Percentiles rank a stretch among this genome's conserved stretches.
These are phyloP conservation scores for Aquilaria sinensis DNA, from an alignment of 345 rosid species.

Conservation along the genomic window DNA sequence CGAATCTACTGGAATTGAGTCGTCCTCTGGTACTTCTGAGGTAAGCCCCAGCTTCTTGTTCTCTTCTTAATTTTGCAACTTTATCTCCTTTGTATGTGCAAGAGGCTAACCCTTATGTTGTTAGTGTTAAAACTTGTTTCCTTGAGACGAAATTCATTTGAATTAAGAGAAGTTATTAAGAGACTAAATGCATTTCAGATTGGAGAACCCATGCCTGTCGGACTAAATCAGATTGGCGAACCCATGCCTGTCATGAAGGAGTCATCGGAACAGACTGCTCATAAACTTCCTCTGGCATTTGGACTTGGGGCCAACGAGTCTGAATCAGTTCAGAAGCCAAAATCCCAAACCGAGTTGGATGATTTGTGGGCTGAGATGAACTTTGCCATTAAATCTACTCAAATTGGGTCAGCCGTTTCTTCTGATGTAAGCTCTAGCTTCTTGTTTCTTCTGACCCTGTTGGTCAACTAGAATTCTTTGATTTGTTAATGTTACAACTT, in stretches of 20 bases:
- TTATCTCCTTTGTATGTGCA: no score
- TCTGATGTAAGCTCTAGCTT: constrained; percentile 11
- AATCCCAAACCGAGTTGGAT: constrained; percentile 23
- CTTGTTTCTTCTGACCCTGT: background rate
- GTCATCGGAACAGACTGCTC: background rate
- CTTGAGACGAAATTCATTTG: no score
- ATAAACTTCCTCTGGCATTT: constrained; percentile 23
- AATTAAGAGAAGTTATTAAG: no score
- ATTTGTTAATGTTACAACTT: background rate
- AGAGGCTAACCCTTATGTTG: no score
- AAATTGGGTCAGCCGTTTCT: constrained; percentile 7
- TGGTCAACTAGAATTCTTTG: background rate
- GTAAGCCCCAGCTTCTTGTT: constrained; percentile 10
- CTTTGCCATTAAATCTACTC: constrained; percentile 13
- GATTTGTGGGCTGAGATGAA: constrained; percentile 34
- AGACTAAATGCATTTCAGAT: no score
- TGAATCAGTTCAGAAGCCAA: constrained; percentile 19
- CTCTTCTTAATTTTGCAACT: background rate
- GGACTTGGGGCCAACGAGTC: constrained; percentile 22
- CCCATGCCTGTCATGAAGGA: background rate
- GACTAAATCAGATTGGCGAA: no score
- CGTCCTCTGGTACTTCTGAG: background rate
- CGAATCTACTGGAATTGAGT: constrained; percentile 10
- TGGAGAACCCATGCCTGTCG: no score
- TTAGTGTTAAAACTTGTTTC: no score